Evolutionary conservation across 2,329 filamentous ascomycete genomes (phyloP).

Genomic region (Aureobasidium sp.): DNA sequence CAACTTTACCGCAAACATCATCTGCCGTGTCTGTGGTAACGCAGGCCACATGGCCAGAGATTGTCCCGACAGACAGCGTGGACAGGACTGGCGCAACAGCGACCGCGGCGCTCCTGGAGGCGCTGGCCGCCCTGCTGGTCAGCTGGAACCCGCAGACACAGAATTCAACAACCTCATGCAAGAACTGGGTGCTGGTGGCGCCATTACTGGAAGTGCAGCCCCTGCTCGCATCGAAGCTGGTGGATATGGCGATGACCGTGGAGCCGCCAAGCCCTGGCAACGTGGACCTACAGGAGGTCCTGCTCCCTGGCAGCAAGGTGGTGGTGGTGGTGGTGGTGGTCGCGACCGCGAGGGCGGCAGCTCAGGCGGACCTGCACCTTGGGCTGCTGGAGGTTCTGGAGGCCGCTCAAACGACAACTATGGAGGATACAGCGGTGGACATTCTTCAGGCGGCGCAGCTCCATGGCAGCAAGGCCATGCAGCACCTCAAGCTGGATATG

Average conservation of each 20-base stretch:
- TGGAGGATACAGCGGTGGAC: slow-evolving; percentile 14
- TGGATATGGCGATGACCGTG: slow-evolving; percentile 40
- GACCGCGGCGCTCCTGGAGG: slow-evolving; percentile 32
- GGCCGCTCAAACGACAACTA: slow-evolving; percentile 18
- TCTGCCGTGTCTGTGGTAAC: slow-evolving; percentile 96
- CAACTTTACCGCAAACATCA: slow-evolving; percentile 99
- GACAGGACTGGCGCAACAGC: slow-evolving; percentile 85
- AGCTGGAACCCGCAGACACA: slow-evolving; percentile 67
- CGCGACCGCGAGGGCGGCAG: slow-evolving; percentile 15
- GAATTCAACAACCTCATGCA: slow-evolving; percentile 99
- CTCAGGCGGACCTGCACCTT: slow-evolving; percentile 5
- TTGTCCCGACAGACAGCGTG: slow-evolving; percentile 88
- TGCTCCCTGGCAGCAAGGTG: slow-evolving; percentile 16
- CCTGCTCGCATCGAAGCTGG: slow-evolving; percentile 78
- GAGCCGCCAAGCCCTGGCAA: slow-evolving; percentile 73
- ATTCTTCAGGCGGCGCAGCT: slow-evolving; percentile 16
- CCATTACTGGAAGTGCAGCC: slow-evolving; percentile 47
- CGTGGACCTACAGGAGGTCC: slow-evolving; percentile 68
- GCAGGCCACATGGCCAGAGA: slow-evolving; percentile 97
- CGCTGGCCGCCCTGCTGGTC: slow-evolving; percentile 39
- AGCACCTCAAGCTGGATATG: slow-evolving; percentile 16
- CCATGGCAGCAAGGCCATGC: slow-evolving; percentile 17
- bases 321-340: slow-evolving; percentile 15
- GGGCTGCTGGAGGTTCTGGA: slow-evolving; percentile 13
- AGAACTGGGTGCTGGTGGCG: slow-evolving; percentile 72